A percentile compares a stretch with the other conserved stretches of the same genome.
phyloP scores from a whole-genome alignment of 805 yeast species.

The Saccharomycopsis olivae region DNA sequence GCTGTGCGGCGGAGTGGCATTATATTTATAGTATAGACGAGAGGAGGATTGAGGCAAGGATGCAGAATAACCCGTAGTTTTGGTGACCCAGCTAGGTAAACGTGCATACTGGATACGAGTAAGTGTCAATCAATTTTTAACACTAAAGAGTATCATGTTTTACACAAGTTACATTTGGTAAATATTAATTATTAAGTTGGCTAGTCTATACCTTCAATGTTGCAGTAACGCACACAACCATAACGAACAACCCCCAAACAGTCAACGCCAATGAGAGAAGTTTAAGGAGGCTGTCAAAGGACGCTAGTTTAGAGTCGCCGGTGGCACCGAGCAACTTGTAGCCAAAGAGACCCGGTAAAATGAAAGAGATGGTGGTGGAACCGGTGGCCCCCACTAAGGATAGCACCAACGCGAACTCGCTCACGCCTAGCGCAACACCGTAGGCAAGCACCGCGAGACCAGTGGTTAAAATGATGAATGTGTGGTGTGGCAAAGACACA shows the following conservation, averaged over 20 bases:
- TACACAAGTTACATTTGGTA: too few species aligned
- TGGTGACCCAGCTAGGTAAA: too few species aligned
- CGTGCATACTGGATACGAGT: too few species aligned
- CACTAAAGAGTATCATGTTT: too few species aligned
- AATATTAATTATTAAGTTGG: too few species aligned
- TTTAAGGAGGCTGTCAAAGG: slow-evolving; percentile 28
- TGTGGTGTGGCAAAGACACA: slow-evolving; percentile 37
- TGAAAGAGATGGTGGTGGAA: slow-evolving; percentile 83
- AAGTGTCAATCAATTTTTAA: too few species aligned
- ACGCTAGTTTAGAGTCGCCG: not conserved
- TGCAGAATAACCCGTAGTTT: too few species aligned
- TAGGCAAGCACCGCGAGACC: slow-evolving; percentile 39
- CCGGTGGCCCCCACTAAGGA: slow-evolving; percentile 92
- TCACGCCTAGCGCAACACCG: slow-evolving; percentile 44
- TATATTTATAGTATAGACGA: too few species aligned
- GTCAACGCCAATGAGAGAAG: slow-evolving; percentile 44
- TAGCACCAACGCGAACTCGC: slow-evolving; percentile 58
- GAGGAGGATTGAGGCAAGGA: too few species aligned
- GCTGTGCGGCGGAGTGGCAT: too few species aligned
- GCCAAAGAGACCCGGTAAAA: slow-evolving; percentile 82
- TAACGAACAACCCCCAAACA: slow-evolving; percentile 61
- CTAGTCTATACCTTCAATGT: too few species aligned
- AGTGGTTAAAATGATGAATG: slow-evolving; percentile 41
- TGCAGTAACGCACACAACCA: slow-evolving; percentile 50
- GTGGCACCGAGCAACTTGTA: slow-evolving; percentile 42